These are phyloP conservation scores for Aspergillus niger DNA, from an alignment of 2,329 filamentous ascomycete genomes.

Conservation along the genomic window DNA sequence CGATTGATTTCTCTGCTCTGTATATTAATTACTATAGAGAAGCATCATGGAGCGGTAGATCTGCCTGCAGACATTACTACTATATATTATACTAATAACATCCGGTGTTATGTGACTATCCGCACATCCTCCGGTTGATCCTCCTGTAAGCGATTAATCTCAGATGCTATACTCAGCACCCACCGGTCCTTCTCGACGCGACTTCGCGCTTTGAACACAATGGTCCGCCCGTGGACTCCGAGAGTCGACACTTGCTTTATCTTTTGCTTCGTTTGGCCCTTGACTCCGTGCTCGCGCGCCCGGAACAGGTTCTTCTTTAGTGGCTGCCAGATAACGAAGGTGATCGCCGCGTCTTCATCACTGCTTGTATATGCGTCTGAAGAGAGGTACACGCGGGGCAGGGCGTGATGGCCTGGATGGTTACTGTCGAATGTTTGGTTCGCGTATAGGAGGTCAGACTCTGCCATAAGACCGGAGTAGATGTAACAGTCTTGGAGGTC, in stretches of 20 bases:
- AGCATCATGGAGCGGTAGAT: neutral
- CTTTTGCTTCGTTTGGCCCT: conserved; percentile 46
- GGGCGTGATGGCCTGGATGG: conserved; percentile 59
- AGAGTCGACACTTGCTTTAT: conserved; percentile 62
- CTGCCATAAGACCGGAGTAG: conserved; percentile 65
- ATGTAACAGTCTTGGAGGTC: conserved; percentile 66
- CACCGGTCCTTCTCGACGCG: conserved; percentile 67
- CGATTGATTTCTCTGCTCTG: neutral
- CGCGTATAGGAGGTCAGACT: conserved; percentile 63
- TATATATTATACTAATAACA: neutral
- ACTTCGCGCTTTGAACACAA: conserved; percentile 67
- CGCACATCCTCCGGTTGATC: conserved; percentile 53
- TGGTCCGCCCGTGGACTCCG: conserved; percentile 61
- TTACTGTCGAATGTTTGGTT: conserved; percentile 67
- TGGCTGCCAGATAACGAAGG: conserved; percentile 68
- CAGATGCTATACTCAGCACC: conserved; percentile 66
- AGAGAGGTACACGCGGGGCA: conserved; percentile 61
- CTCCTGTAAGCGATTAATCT: conserved; percentile 63
- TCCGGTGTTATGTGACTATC: conserved; percentile 28
- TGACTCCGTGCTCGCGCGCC: conserved; percentile 41
- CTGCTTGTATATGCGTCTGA: conserved; percentile 62
- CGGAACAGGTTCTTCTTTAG: conserved; percentile 59
- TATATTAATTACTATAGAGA: neutral
- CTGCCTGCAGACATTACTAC: neutral
- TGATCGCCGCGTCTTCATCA: conserved; percentile 67